These are phyloP conservation scores for Physocladia obscura DNA, from an alignment of 192 early-diverging fungal species.

Conservation along the genomic window DNA sequence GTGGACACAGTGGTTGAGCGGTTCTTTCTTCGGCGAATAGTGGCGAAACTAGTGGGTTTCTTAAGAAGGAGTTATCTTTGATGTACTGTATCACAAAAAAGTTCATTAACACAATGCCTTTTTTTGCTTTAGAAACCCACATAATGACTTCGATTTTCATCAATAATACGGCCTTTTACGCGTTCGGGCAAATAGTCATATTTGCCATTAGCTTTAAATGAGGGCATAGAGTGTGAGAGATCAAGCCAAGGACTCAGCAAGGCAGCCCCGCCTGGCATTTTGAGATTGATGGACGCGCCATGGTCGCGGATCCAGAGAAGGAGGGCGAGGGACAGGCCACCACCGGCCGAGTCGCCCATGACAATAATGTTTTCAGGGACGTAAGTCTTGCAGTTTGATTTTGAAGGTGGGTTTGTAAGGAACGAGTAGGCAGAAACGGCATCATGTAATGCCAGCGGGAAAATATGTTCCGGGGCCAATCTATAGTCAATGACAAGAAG, in stretches of 20 bases:
- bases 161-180: constrained; percentile 27
- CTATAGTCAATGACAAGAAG: constrained; percentile 73
- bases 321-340: constrained; percentile 49
- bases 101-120: neutral
- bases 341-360: constrained; percentile 56
- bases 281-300: neutral
- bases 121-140: neutral
- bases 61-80: constrained; percentile 26
- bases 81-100: constrained; percentile 30
- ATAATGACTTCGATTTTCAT: constrained; percentile 24
- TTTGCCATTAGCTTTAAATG: constrained; percentile 35
- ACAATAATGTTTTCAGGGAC: constrained; percentile 41
- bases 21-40: constrained; percentile 35
- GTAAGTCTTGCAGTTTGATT: neutral
- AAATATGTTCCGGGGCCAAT: constrained; percentile 75
- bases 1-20: constrained; percentile 35
- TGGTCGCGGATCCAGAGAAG: constrained; percentile 41
- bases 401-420: constrained; percentile 50
- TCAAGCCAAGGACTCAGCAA: constrained; percentile 69
- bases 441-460: constrained; percentile 81
- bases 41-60: constrained; percentile 47
- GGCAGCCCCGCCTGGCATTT: constrained; percentile 54
- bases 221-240: constrained; percentile 49
- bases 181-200: constrained; percentile 40
- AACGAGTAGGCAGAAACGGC: constrained; percentile 73